phyloP scores from a whole-genome alignment of 129 eudicot species.

The Mikania micrantha region DNA sequence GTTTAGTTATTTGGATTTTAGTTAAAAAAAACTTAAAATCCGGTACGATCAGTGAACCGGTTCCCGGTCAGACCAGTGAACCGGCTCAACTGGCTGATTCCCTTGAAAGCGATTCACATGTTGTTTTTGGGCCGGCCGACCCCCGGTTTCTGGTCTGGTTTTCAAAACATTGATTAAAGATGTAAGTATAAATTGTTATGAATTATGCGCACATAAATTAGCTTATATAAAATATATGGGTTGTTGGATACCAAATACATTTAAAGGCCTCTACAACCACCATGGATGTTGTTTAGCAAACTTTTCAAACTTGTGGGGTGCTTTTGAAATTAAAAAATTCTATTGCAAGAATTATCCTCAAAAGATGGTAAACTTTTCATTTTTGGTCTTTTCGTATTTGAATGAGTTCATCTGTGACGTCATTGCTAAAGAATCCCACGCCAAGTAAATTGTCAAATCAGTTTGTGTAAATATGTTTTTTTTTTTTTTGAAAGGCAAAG shows the following conservation, averaged over 20 bases:
- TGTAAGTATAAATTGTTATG: too few relatives aligned
- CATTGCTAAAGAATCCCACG: slow-evolving; percentile 29
- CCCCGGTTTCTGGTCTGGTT: too few relatives aligned
- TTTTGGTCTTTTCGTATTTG: slow-evolving; percentile 7
- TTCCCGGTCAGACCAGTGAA: too few relatives aligned
- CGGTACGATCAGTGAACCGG: too few relatives aligned
- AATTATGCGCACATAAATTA: neutral
- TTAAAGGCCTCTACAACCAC: slow-evolving; percentile 24
- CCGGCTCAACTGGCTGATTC: too few relatives aligned
- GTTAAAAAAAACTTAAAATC: too few relatives aligned
- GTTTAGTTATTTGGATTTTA: too few relatives aligned
- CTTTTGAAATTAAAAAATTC: slow-evolving; percentile 18
- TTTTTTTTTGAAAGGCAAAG: too few relatives aligned
- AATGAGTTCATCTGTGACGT: slow-evolving; percentile 22
- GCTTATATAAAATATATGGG: neutral
- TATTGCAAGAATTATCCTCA: slow-evolving; percentile 25
- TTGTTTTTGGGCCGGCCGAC: too few relatives aligned
- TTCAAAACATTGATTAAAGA: too few relatives aligned
- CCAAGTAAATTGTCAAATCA: neutral
- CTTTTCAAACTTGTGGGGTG: slow-evolving; percentile 37
- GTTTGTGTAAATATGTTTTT: neutral
- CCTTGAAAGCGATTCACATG: too few relatives aligned
- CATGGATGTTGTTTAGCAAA: slow-evolving; percentile 30
- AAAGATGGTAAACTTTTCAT: neutral
- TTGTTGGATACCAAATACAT: slow-evolving; percentile 33